Base-by-base conservation (phyloP, 805 yeast species). In the Hanseniaspora mollemarum region DNA sequence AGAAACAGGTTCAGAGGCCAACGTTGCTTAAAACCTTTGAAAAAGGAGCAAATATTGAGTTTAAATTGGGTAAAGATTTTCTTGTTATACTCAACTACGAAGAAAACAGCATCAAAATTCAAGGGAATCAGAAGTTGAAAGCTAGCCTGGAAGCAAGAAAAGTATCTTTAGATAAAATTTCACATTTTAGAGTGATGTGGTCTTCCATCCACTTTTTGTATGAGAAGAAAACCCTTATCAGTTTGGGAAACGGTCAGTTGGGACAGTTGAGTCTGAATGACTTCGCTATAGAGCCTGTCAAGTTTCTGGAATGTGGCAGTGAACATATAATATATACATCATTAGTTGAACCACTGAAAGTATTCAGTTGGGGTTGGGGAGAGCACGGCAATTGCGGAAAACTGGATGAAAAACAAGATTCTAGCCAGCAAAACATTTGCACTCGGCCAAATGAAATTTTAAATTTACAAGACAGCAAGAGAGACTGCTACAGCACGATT, bases 281-380 rank as follows among this genome's bases (percentile, higher is more conserved):
- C 15, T 41, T 29, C 2, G 3, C n/a, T 1, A 15, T 50, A 2
- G 31, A 43, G 28, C 43, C 49, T 1, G 19, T 51, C 10, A 16
- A 51, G 36, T 42, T 39, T 6, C 36, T 54, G 29, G 54, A 61
- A 29, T 72, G 77, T 5, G 98, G 98, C 0, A 85, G 95, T 62
- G 97, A 90, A 60, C 98, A 90, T 63, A 94, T 92, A 0, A 58
- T 87, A 16, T 48, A 33, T 15, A 24, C 32, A 12, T 44, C 1
- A 1, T 7, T n/a, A 9, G 16, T 40, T 7, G 29, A 32, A 9
- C 35, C 37, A 6, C 57, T 63, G 36, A 45, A 52, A 8, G 80
- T 87, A 0, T 67, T 60, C 50, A 74, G 88, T 1, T 92, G 97
- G 97, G 98, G 98, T 0, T 90, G 98, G 98, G 96, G 96, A 13